Evolutionary conservation across 140 eudicot genomes (phyloP).

Genomic region (Anethum foeniculum): DNA sequence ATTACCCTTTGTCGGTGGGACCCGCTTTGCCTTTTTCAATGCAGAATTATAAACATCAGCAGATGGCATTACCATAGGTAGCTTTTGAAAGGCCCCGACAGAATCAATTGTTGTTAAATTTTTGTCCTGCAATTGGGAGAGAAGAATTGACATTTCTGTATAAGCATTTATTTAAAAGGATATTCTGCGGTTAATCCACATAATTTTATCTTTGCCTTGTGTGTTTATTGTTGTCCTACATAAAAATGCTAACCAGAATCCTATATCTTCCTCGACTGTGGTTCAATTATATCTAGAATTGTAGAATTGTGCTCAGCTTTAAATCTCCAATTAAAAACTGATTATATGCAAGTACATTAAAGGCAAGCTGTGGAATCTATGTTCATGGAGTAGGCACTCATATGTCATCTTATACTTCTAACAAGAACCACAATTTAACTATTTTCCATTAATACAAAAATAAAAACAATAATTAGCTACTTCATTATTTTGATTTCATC

Average conservation of each 20-base stretch:
- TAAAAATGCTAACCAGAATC: background rate
- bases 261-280: background rate
- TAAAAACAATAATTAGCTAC: background rate
- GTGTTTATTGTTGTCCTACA: too few relatives aligned
- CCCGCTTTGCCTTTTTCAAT: conserved; percentile 72
- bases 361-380: background rate
- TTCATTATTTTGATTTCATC: background rate
- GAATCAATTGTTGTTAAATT: conserved; percentile 26
- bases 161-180: background rate
- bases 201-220: too few relatives aligned
- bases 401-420: background rate
- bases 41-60: conserved; percentile 71
- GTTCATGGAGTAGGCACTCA: background rate
- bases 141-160: background rate
- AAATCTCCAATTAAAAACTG: background rate
- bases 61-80: conserved; percentile 98
- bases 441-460: background rate
- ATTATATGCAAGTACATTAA: background rate
- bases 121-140: conserved; percentile 37
- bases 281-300: background rate
- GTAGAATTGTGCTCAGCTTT: background rate
- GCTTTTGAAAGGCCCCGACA: conserved; percentile 92
- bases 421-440: background rate
- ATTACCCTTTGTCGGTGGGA: conserved; percentile 90
- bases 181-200: too few relatives aligned